Evolutionary conservation across 2,329 filamentous ascomycete genomes (phyloP).

Genomic region (Talaromyces atroroseus): DNA sequence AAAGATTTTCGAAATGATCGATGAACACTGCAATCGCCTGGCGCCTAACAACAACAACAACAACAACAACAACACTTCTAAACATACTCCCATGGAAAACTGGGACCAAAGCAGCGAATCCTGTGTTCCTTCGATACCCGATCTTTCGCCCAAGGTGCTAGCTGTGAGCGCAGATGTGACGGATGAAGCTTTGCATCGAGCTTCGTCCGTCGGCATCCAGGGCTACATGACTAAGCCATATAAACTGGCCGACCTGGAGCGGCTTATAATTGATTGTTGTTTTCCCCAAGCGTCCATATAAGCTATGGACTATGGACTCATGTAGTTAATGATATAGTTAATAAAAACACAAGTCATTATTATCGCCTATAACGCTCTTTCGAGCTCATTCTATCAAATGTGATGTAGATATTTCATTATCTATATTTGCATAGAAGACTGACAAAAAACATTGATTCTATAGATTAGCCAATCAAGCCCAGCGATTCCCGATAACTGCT

Average conservation of each 20-base stretch:
- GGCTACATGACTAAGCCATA: slow-evolving; percentile 66
- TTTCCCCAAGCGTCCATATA: slow-evolving; percentile 9
- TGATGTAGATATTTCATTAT: too few relatives aligned
- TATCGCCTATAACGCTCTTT: too few relatives aligned
- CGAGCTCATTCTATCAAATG: too few relatives aligned
- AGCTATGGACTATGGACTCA: background rate
- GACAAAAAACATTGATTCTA: too few relatives aligned
- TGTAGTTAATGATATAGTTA: background rate
- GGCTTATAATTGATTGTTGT: slow-evolving; percentile 51
- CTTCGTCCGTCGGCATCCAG: slow-evolving; percentile 59
- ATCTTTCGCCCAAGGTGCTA: slow-evolving; percentile 45
- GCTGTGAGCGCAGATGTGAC: slow-evolving; percentile 65
- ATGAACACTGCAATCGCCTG: slow-evolving; percentile 27
- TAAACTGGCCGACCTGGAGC: slow-evolving; percentile 57
- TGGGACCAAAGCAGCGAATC: slow-evolving; percentile 13
- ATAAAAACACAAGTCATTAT: background rate
- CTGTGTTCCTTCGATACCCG: slow-evolving; percentile 26
- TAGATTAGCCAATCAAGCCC: too few relatives aligned
- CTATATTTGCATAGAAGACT: too few relatives aligned
- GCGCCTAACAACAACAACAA: slow-evolving; percentile 15
- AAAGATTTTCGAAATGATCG: slow-evolving; percentile 54
- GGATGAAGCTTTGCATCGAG: slow-evolving; percentile 56
- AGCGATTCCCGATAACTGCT: too few relatives aligned
- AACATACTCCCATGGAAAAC: slow-evolving; percentile 7
- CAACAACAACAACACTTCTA: slow-evolving; percentile 5